Evolutionary conservation across 306 rosid species (phyloP).

Genomic region (Quercus variabilis): DNA sequence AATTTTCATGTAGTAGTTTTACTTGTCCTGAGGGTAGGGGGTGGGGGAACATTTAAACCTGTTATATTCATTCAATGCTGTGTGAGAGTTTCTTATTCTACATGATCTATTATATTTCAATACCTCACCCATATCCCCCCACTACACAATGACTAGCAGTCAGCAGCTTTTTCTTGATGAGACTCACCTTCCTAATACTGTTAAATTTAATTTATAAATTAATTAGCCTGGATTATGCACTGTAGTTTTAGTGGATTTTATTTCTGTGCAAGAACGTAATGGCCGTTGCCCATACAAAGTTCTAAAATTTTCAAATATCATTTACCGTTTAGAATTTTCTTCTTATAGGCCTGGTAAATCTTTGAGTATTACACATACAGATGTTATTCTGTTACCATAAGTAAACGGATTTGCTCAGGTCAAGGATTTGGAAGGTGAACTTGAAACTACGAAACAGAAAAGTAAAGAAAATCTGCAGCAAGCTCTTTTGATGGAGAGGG

Average conservation of each 20-base stretch:
- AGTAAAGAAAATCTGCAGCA: constrained; percentile 93
- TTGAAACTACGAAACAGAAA: constrained; percentile 72
- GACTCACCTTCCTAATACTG: not conserved
- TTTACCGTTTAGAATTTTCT: not conserved
- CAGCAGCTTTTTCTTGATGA: not conserved
- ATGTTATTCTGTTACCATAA: constrained; percentile 6
- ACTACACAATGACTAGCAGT: not conserved
- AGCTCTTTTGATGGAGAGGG: constrained; percentile 90
- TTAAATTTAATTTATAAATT: not conserved
- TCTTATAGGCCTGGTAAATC: not conserved
- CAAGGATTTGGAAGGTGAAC: constrained; percentile 96
- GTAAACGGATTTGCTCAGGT: constrained; percentile 60
- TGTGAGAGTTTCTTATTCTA: not conserved
- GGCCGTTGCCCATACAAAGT: not conserved
- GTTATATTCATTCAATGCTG: not conserved
- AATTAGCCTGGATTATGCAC: not conserved
- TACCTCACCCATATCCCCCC: not conserved
- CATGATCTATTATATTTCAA: not conserved
- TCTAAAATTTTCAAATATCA: not conserved
- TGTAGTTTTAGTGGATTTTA: not conserved
- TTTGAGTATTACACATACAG: not conserved
- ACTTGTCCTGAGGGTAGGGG: not conserved
- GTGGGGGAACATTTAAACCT: not conserved
- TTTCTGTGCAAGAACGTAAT: not conserved
- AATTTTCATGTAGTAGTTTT: not conserved